Evolutionary conservation across 1,139 yeast genomes (phyloP).

Genomic region (Scheffersomyces titani): DNA sequence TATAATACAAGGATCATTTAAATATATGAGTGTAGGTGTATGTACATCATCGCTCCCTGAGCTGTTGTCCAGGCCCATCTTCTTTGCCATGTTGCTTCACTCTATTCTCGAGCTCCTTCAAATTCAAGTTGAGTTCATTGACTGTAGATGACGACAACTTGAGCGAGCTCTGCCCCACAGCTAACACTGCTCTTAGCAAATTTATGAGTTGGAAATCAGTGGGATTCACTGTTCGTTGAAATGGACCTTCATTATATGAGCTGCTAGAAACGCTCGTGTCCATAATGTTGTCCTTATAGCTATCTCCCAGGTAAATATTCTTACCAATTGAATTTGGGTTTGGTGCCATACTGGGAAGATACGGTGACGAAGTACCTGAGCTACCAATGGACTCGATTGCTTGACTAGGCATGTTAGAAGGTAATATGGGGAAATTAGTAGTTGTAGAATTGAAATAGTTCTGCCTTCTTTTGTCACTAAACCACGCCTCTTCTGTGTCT

Average conservation of each 20-base stretch:
- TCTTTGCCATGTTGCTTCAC: not conserved
- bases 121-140: slow-evolving; percentile 26
- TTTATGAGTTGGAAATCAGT: slow-evolving; percentile 21
- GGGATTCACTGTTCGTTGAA: not conserved
- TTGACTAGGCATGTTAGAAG: not conserved
- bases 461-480: slow-evolving; percentile 2
- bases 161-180: slow-evolving; percentile 8
- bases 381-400: not conserved
- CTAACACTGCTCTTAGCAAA: slow-evolving; percentile 22
- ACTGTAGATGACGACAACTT: slow-evolving; percentile 27
- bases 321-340: not conserved
- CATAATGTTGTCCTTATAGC: not conserved
- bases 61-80: not conserved
- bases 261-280: not conserved
- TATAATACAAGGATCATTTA: not conserved
- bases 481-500: not conserved
- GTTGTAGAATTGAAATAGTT: not conserved
- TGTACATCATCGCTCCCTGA: not conserved
- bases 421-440: not conserved
- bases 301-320: not conserved
- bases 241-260: not conserved
- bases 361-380: not conserved
- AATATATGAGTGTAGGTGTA: not conserved
- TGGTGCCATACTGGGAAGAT: not conserved
- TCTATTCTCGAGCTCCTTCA: slow-evolving; percentile 8